These are phyloP conservation scores for Cotoneaster glaucophyllus DNA, from an alignment of 306 rosid species.

Conservation along the genomic window DNA sequence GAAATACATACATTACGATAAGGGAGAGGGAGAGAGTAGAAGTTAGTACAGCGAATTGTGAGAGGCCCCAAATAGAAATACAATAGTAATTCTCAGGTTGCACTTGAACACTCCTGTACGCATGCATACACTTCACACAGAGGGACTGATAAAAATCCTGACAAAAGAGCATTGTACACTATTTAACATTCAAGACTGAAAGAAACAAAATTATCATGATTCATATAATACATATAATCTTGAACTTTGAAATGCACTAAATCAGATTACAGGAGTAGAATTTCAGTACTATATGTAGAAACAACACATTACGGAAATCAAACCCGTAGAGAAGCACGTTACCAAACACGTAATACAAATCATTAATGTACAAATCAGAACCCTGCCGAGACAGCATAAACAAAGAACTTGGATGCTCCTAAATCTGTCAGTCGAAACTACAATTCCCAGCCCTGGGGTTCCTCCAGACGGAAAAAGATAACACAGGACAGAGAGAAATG, in stretches of 20 bases:
- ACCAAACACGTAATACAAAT: slow-evolving; percentile 29
- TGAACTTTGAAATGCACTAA: slow-evolving; percentile 4
- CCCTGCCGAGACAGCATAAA: slow-evolving; percentile 22
- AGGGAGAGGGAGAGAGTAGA: too few relatives aligned
- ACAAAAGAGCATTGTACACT: background rate
- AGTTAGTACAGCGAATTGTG: too few relatives aligned
- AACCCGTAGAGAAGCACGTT: slow-evolving; percentile 16
- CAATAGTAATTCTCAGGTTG: too few relatives aligned
- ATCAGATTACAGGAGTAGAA: slow-evolving; percentile 12
- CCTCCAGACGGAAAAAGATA: slow-evolving; percentile 34
- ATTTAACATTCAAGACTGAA: too few relatives aligned
- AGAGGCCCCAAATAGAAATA: too few relatives aligned
- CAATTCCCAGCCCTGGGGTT: slow-evolving; percentile 17
- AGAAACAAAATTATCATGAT: too few relatives aligned
- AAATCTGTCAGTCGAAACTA: slow-evolving; percentile 34
- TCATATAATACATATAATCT: background rate
- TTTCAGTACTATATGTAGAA: slow-evolving; percentile 12
- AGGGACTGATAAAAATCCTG: too few relatives aligned
- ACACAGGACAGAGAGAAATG: slow-evolving; percentile 23
- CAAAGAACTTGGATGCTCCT: slow-evolving; percentile 29
- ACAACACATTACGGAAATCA: slow-evolving; percentile 28
- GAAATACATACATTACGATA: too few relatives aligned
- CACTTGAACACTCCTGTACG: too few relatives aligned
- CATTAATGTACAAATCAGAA: slow-evolving; percentile 46
- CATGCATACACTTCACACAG: too few relatives aligned